phyloP scores from a whole-genome alignment of 108 stramenopile genomes.

The Chaetoceros tenuissimus region DNA sequence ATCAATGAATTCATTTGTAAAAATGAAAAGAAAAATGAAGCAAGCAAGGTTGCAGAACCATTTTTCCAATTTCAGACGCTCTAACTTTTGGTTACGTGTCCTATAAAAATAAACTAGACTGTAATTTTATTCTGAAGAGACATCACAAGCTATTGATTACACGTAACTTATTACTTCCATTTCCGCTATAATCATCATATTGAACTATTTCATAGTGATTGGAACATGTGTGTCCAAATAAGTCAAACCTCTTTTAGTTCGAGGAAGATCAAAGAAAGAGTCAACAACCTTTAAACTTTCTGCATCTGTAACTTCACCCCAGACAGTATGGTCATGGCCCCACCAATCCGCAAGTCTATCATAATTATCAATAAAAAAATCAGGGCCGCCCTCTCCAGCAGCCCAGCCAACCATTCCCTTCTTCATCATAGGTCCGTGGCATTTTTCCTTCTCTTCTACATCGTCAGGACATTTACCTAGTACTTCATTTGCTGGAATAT shows the following conservation, averaged over 20 bases:
- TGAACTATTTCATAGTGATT: too few species aligned
- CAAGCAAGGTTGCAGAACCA: too few species aligned
- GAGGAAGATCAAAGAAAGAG: slow-evolving; percentile 36
- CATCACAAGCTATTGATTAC: too few species aligned
- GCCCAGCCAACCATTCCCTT: slow-evolving; percentile 75
- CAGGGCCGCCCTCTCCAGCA: slow-evolving; percentile 54
- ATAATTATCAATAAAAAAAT: slow-evolving; percentile 70
- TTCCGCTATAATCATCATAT: too few species aligned
- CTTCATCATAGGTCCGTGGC: slow-evolving; percentile 69
- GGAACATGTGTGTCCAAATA: slow-evolving; percentile 19
- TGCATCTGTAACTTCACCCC: slow-evolving; percentile 44
- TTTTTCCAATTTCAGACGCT: too few species aligned
- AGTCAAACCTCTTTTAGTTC: slow-evolving; percentile 11
- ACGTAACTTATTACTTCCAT: too few species aligned
- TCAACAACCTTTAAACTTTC: slow-evolving; percentile 36
- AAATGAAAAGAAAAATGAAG: too few species aligned
- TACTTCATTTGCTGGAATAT: slow-evolving; percentile 24
- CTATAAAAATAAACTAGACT: too few species aligned
- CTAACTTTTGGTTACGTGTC: too few species aligned
- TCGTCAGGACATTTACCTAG: slow-evolving; percentile 55
- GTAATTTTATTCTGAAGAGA: too few species aligned
- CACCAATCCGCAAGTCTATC: slow-evolving; percentile 50
- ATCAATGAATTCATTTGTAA: too few species aligned
- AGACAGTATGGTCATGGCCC: slow-evolving; percentile 70
- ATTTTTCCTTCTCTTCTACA: slow-evolving; percentile 28